Evolutionary conservation across 2,329 filamentous ascomycete species (phyloP).

Genomic region (Bipolaris zeicola): DNA sequence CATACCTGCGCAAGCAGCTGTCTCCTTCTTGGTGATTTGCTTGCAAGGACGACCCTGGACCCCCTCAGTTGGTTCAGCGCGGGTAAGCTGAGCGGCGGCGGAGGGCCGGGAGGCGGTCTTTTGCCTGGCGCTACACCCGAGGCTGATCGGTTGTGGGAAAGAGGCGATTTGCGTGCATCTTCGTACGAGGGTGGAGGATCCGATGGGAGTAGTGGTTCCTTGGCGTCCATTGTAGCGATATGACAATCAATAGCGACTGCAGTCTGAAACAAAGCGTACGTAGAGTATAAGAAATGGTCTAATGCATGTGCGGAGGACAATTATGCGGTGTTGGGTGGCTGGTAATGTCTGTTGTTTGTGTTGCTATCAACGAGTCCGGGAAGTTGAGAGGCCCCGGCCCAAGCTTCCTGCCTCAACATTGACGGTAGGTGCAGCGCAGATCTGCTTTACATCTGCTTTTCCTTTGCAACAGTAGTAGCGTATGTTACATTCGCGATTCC

Average conservation of each 20-base stretch:
- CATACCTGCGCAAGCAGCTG: conserved; percentile 75
- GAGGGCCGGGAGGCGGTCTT: conserved; percentile 46
- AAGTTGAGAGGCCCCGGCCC: conserved; percentile 6
- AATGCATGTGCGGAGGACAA: background rate
- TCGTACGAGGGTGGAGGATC: conserved; percentile 54
- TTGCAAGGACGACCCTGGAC: conserved; percentile 87
- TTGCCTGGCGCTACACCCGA: conserved; percentile 22
- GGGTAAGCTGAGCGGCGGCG: conserved; percentile 76
- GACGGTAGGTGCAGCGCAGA: conserved; percentile 2
- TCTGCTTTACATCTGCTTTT: background rate
- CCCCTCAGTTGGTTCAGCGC: conserved; percentile 76
- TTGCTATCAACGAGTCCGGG: background rate
- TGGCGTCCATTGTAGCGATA: conserved; percentile 9
- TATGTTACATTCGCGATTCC: too few species aligned
- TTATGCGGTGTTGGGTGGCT: background rate
- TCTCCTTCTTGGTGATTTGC: conserved; percentile 82
- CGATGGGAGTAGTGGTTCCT: conserved; percentile 33
- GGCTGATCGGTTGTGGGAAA: conserved; percentile 24
- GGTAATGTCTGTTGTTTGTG: conserved; percentile 2
- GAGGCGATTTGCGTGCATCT: conserved; percentile 35
- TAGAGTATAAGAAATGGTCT: background rate
- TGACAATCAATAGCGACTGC: background rate
- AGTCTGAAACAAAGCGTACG: background rate
- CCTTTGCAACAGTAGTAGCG: background rate
- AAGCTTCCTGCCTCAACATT: conserved; percentile 9